Evolutionary conservation across 2,329 filamentous ascomycete species (phyloP), one percentile per base, ranked within the genome.

Genomic region (Xenosphaeropsis pyriputrescens): DNA sequence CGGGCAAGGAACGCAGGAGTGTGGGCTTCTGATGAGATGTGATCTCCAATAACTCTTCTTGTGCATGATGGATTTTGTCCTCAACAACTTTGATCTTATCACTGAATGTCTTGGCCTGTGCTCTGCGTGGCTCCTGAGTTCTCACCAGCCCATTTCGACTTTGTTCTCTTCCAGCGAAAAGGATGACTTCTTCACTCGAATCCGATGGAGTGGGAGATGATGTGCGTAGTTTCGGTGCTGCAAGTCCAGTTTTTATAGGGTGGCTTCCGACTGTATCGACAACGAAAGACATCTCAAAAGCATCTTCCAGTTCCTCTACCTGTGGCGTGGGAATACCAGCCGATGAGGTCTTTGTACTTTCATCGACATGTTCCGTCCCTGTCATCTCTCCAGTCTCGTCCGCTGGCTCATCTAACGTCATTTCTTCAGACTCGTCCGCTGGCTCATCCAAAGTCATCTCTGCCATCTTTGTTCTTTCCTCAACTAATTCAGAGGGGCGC

Each of bases 111-210:
- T 42, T 35, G 11, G 36, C 18, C 3, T 30, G n/a, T 5, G 37
- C 33, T 18, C 35, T 34, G 14, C 17, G 45, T 38, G 8, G 45
- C 32, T 5, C 31, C 39, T 37, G 38, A 32, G 9, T 38, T 38
- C 15, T 43, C 17, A 13, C 37, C 32, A 12, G 49, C 12, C 29
- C 38, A 33, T 26, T 39, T 9, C 36, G 31, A 22, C 30, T 36
- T n/a, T 30, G 36, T 18, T 39, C 44, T 22, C 75, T 65, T 30
- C 75, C 75, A 41, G 63, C 68, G 51, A 83, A 85, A 0, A 84
- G 50, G 34, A 86, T 75, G 5, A 85, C 62, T 45, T 94, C 84
- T 35, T 83, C 81, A 49, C 78, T 81, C 0, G 79, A 83, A 44
- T 74, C 66, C 0, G 67, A 68, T 6, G 51, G 50, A 2, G 59